Base-by-base conservation (phyloP, 148 eudicot genomes). In the Rhododendron griersonianum region DNA sequence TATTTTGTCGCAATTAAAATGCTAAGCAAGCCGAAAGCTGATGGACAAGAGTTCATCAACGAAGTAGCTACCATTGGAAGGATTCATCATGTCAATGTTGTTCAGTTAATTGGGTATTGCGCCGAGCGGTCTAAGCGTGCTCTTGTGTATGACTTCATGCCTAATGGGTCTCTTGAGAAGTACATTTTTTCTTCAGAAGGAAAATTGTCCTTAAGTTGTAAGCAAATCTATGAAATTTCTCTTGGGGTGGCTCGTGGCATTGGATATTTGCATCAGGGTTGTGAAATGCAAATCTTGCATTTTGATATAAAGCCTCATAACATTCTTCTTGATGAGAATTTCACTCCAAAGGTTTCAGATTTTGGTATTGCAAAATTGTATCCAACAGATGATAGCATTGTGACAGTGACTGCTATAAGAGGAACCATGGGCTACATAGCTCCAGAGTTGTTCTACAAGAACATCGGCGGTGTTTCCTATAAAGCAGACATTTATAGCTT, bases 241-340 rank as follows among this genome's bases (percentile, higher is more conserved):
- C 55, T 87, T 79, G 89, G 86, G 23, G 89, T 79, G 10, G 89
- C 89, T 23, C 79, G 86, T 0, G 89, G 86, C n/a, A 51, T 87
- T 45, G 79, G 69, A 16, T 87, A 87, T 53, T 41, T 87, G 73
- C 89, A 87, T 33, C 67, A 45, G 5, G 89, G 89, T 23, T 84
- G 89, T 79, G 86, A 87, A 11, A 84, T 87, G 65, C 83, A 78
- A 13, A 87, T 87, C 33, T 35, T 87, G 19, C 89, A 84, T 67
- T 87, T 87, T 48, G 88, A 87, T 67, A 87, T 87, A 35, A 87
- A 83, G 69, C 88, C 88, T 30, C 83, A 78, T 37, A 87, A 87
- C 83, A 78, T 87, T 82, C 88, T 86, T 53, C 73, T 84, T 23
- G 84, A 87, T 67, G 74, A 80, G 35, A 87, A 84, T n/a, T 87